These are phyloP conservation scores for Blastomyces gilchristii DNA, from an alignment of 2,329 filamentous ascomycete species.

Conservation along the genomic window DNA sequence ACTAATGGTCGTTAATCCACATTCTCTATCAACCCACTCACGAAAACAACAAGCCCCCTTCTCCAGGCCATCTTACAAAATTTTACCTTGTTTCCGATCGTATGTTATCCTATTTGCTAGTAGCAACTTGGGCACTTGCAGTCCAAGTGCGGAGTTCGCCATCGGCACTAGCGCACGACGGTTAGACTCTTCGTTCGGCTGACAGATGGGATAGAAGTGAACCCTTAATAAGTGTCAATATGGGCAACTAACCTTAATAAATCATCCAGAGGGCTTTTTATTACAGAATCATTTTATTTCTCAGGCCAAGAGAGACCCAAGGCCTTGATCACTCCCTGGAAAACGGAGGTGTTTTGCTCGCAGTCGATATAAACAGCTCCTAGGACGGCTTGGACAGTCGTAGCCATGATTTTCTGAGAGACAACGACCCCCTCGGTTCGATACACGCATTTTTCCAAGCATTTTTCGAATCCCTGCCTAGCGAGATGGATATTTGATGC, in stretches of 20 bases:
- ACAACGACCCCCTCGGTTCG: slow-evolving; percentile 8
- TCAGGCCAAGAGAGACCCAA: slow-evolving; percentile 14
- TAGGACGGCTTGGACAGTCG: slow-evolving; percentile 27
- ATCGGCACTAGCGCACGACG: not conserved
- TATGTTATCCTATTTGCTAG: not conserved
- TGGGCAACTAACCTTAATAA: not conserved
- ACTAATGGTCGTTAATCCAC: not conserved
- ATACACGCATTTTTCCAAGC: slow-evolving; percentile 11
- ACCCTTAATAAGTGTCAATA: not conserved
- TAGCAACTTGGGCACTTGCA: not conserved
- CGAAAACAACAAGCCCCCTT: not conserved
- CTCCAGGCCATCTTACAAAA: not conserved
- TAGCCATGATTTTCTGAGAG: slow-evolving; percentile 20
- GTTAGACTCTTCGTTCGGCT: not conserved
- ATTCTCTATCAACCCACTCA: not conserved
- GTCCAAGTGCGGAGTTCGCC: not conserved
- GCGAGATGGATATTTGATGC: not conserved
- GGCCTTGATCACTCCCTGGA: slow-evolving; percentile 8
- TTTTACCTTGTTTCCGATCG: not conserved
- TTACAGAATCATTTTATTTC: not conserved
- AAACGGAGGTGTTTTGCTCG: slow-evolving; percentile 11
- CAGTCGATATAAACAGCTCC: slow-evolving; percentile 26
- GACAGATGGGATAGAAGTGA: not conserved
- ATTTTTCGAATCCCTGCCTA: not conserved
- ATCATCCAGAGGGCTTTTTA: not conserved